These are phyloP conservation scores for Magnaporthales sp. DNA, from an alignment of 2,329 filamentous ascomycete genomes.

Conservation along the genomic window DNA sequence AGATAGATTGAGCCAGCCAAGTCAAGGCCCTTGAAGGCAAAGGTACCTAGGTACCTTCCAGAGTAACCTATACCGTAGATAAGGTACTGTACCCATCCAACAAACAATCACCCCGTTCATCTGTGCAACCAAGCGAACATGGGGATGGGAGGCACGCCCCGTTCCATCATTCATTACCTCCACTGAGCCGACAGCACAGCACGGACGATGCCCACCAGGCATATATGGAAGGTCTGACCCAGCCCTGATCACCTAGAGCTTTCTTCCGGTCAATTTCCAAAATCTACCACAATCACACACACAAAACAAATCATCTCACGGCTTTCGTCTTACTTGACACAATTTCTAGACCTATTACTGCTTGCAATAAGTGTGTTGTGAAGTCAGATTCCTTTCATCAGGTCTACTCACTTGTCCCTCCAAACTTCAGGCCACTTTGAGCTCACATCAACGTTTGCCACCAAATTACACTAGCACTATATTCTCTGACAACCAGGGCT, in stretches of 20 bases:
- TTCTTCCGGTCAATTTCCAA: background rate
- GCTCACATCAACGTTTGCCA: background rate
- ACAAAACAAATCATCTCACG: background rate
- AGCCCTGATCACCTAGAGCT: background rate
- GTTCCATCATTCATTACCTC: background rate
- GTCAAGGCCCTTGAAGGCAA: background rate
- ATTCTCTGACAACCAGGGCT: background rate
- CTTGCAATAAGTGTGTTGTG: too few species aligned
- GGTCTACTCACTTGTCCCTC: background rate
- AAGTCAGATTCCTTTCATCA: too few species aligned
- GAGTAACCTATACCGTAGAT: background rate
- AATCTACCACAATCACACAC: background rate
- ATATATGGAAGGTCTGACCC: slow-evolving; percentile 1
- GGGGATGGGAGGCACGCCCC: background rate
- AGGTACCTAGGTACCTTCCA: background rate
- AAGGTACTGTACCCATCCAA: background rate
- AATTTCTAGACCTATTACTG: background rate
- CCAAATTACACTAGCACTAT: background rate
- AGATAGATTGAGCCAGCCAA: background rate
- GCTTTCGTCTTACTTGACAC: background rate
- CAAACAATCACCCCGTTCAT: background rate
- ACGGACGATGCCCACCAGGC: background rate
- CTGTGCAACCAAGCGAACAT: background rate
- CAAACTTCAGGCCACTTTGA: background rate
- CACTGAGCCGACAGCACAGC: background rate